These are phyloP conservation scores for Cyclotella sp. DNA, from an alignment of 108 stramenopile species.

Conservation along the genomic window DNA sequence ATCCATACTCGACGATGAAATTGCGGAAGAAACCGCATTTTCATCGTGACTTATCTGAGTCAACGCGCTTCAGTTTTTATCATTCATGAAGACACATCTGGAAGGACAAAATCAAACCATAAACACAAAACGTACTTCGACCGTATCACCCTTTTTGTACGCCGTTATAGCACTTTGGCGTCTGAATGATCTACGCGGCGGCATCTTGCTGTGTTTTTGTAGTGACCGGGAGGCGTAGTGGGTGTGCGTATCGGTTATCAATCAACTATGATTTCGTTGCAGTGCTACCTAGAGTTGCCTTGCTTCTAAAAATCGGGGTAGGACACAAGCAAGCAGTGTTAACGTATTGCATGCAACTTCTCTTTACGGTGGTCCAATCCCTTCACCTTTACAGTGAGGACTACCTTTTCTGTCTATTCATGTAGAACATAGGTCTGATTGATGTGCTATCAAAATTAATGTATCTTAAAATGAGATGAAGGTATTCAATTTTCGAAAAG, in stretches of 20 bases:
- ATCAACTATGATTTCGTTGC: neutral
- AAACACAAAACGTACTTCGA: conserved; percentile 34
- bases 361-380: too few relatives aligned
- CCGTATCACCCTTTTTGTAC: conserved; percentile 47
- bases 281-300: neutral
- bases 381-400: too few relatives aligned
- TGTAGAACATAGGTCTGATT: too few relatives aligned
- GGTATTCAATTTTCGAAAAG: neutral
- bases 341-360: too few relatives aligned
- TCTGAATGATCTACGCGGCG: conserved; percentile 32
- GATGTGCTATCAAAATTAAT: too few relatives aligned
- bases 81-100: neutral
- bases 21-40: too few relatives aligned
- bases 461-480: neutral
- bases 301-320: too few relatives aligned
- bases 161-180: conserved; percentile 8
- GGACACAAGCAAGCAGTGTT: too few relatives aligned
- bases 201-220: neutral
- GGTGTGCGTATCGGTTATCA: neutral
- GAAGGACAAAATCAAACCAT: neutral
- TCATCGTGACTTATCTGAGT: neutral
- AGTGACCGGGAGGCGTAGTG: neutral
- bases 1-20: too few relatives aligned
- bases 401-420: too few relatives aligned
- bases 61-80: neutral